Evolutionary conservation across 1,284 basidiomycete species (phyloP).

Genomic region (Hypsizygus ulmarius): DNA sequence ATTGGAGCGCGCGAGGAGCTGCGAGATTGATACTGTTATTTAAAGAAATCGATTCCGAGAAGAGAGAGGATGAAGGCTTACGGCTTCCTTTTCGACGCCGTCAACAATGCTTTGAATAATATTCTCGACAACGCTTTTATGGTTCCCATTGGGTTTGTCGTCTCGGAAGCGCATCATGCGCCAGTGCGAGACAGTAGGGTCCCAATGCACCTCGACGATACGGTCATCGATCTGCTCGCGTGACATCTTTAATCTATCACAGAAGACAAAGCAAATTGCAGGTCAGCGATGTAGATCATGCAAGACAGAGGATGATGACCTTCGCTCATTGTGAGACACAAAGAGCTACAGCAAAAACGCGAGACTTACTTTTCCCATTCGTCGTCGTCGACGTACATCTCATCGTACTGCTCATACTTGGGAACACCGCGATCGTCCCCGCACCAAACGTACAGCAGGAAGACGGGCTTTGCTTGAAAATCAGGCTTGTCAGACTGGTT

Average conservation of each 20-base stretch:
- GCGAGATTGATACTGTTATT: constrained; percentile 9
- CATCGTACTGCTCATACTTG: constrained; percentile 85
- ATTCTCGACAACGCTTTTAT: constrained; percentile 76
- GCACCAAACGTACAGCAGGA: constrained; percentile 78
- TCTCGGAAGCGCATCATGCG: constrained; percentile 88
- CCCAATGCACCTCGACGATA: constrained; percentile 94
- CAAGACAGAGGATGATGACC: background rate
- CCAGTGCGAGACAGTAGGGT: constrained; percentile 66
- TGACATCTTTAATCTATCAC: constrained; percentile 73
- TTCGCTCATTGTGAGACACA: constrained; percentile 12
- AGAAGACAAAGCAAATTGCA: constrained; percentile 8
- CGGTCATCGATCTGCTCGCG: constrained; percentile 92
- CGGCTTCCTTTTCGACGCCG: constrained; percentile 84
- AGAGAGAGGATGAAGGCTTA: constrained; percentile 38
- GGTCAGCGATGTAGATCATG: background rate
- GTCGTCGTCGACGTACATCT: constrained; percentile 81
- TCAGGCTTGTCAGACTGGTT: constrained; percentile 66
- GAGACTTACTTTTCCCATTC: constrained; percentile 84
- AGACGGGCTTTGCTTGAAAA: constrained; percentile 82
- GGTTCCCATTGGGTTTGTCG: constrained; percentile 91
- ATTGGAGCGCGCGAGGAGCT: constrained; percentile 63
- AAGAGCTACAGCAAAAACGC: background rate
- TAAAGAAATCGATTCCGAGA: constrained; percentile 6
- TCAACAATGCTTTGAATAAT: constrained; percentile 88
- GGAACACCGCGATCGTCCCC: constrained; percentile 60